A percentile compares a stretch with the other conserved stretches of the same genome.
Evolutionary conservation across 306 rosid genomes (phyloP).

Genomic region (Cucumis hystrix): DNA sequence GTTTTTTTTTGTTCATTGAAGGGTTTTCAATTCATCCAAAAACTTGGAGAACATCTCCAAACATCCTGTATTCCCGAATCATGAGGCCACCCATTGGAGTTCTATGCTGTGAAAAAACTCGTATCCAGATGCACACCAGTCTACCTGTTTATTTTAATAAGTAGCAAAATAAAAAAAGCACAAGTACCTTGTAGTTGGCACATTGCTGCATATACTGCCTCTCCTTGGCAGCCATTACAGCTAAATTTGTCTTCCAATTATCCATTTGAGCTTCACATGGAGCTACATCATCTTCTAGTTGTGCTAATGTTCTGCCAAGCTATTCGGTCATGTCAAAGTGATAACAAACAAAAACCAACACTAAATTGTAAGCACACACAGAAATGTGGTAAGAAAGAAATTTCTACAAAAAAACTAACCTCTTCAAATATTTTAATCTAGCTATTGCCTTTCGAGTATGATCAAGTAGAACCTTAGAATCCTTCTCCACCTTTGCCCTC

Average conservation of each 20-base stretch:
- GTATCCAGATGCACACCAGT: background rate
- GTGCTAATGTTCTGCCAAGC: conserved; percentile 53
- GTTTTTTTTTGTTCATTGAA: background rate
- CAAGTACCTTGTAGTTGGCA: conserved; percentile 65
- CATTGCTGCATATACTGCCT: conserved; percentile 80
- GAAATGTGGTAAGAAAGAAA: background rate
- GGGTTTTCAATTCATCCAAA: background rate
- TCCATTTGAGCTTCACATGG: conserved; percentile 83
- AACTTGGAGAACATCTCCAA: background rate
- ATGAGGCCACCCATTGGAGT: background rate
- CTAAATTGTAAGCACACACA: background rate
- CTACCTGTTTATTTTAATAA: background rate
- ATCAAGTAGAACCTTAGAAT: conserved; percentile 77
- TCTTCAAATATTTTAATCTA: conserved; percentile 74
- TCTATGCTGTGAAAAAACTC: background rate
- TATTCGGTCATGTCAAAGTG: background rate
- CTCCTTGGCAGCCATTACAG: conserved; percentile 91
- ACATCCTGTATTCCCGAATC: background rate
- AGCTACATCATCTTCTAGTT: conserved; percentile 67
- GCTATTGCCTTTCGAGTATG: conserved; percentile 84
- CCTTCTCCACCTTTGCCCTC: conserved; percentile 69
- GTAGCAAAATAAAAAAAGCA: background rate
- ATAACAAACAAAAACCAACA: background rate
- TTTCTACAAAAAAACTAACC: conserved; percentile 23
- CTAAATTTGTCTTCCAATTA: conserved; percentile 74